These are phyloP conservation scores for Sporothrix pallida DNA, from an alignment of 2,329 filamentous ascomycete genomes.

Conservation along the genomic window DNA sequence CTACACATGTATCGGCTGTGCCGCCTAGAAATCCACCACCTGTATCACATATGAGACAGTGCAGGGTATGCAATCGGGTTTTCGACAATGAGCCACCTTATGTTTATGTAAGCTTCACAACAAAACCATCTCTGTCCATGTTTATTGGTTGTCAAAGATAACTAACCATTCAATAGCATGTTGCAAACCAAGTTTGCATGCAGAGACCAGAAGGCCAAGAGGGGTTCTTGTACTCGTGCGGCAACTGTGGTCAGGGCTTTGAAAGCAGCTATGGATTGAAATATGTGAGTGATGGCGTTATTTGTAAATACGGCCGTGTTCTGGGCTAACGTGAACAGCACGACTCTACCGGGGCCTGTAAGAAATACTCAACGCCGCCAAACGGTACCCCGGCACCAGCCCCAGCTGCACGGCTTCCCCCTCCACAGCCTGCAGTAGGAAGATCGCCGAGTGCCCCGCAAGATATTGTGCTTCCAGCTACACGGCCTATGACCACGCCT, in stretches of 20 bases:
- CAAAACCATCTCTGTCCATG: too few species aligned
- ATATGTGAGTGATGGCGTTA: constrained; percentile 47
- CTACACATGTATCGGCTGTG: not conserved
- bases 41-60: constrained; percentile 35
- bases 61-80: constrained; percentile 45
- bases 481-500: not conserved
- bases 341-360: not conserved
- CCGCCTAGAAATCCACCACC: too few species aligned
- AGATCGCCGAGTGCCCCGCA: not conserved
- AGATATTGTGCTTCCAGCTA: not conserved
- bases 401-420: not conserved
- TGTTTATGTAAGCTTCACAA: constrained; percentile 43
- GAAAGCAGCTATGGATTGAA: constrained; percentile 49
- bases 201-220: constrained; percentile 38
- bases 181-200: constrained; percentile 26
- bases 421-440: not conserved
- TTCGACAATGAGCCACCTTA: constrained; percentile 46
- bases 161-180: not conserved
- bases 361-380: not conserved
- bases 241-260: constrained; percentile 55
- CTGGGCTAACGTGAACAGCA: not conserved
- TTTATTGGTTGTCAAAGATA: too few species aligned
- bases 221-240: constrained; percentile 50
- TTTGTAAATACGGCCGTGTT: not conserved
- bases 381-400: not conserved